phyloP scores from a whole-genome alignment of 768 basidiomycete genomes.

The Podaxis carcinomalis region DNA sequence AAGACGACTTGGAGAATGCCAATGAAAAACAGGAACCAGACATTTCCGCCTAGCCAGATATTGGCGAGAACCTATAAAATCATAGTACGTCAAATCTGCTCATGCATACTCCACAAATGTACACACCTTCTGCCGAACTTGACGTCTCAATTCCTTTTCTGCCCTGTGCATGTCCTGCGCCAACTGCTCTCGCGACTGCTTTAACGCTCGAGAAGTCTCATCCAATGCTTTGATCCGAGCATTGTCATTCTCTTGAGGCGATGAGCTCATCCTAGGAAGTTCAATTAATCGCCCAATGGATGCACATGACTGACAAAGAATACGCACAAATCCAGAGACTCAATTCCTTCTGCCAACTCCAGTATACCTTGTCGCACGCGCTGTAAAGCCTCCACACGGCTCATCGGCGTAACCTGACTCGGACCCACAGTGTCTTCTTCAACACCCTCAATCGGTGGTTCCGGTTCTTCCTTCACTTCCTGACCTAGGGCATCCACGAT shows the following conservation, averaged over 20 bases:
- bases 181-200: slow-evolving; percentile 44
- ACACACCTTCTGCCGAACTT: slow-evolving; percentile 8
- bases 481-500: slow-evolving; percentile 70
- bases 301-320: not conserved
- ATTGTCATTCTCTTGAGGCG: slow-evolving; percentile 29
- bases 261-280: not conserved
- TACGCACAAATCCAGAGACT: slow-evolving; percentile 55
- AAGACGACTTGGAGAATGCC: slow-evolving; percentile 40
- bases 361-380: slow-evolving; percentile 56
- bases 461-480: slow-evolving; percentile 38
- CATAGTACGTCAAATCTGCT: not conserved
- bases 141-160: slow-evolving; percentile 26
- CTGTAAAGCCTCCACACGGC: slow-evolving; percentile 48
- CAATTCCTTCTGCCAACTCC: slow-evolving; percentile 51
- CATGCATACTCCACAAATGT: not conserved
- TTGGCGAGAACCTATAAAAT: not conserved
- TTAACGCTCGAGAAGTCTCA: slow-evolving; percentile 47
- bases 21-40: slow-evolving; percentile 20
- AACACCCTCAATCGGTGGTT: slow-evolving; percentile 16
- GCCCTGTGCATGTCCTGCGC: slow-evolving; percentile 34
- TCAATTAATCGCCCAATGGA: not conserved
- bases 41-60: slow-evolving; percentile 6
- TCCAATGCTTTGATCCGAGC: slow-evolving; percentile 47
- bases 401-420: slow-evolving; percentile 17
- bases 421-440: slow-evolving; percentile 17